Conservation (phyloP, 2,329 filamentous ascomycete genomes). For the Nigrograna mackinnonii region DNA sequence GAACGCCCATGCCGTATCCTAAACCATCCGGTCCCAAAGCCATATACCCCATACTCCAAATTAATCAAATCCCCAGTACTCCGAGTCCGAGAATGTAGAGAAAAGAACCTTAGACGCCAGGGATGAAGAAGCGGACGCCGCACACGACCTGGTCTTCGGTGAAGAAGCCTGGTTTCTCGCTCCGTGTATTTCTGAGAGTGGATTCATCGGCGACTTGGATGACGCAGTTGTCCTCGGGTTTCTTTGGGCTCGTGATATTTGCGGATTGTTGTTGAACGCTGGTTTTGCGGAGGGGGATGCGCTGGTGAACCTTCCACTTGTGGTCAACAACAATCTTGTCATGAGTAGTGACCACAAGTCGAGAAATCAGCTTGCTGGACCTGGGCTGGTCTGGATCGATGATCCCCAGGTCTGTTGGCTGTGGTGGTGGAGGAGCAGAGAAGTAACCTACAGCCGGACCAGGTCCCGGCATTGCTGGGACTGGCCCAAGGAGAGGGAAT, state of each 20-base stretch:
- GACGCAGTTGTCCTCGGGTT: slow-evolving; percentile 19
- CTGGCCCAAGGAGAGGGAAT: neutral
- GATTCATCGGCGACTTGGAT: slow-evolving; percentile 35
- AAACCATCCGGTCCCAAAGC: no score
- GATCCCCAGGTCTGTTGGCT: neutral
- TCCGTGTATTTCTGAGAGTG: slow-evolving; percentile 42
- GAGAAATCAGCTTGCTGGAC: neutral
- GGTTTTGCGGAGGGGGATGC: neutral
- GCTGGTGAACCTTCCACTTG: no score
- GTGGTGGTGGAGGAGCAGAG: neutral
- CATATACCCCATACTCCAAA: no score
- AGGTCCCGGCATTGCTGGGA: neutral
- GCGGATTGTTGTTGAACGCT: neutral
- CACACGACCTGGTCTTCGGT: slow-evolving; percentile 45
- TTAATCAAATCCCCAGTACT: no score
- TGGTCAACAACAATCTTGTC: neutral
- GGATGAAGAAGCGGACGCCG: slow-evolving; percentile 46
- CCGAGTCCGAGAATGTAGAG: no score
- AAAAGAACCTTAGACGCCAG: no score
- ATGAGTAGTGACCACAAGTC: neutral
- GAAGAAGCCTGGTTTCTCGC: slow-evolving; percentile 44
- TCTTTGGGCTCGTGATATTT: neutral
- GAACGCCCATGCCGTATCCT: no score
- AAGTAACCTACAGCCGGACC: neutral
- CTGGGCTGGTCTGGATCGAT: neutral